Evolutionary conservation across 371 early-diverging fungal species (phyloP), one percentile per base, ranked within the genome.

Genomic region (Mycotypha africana): DNA sequence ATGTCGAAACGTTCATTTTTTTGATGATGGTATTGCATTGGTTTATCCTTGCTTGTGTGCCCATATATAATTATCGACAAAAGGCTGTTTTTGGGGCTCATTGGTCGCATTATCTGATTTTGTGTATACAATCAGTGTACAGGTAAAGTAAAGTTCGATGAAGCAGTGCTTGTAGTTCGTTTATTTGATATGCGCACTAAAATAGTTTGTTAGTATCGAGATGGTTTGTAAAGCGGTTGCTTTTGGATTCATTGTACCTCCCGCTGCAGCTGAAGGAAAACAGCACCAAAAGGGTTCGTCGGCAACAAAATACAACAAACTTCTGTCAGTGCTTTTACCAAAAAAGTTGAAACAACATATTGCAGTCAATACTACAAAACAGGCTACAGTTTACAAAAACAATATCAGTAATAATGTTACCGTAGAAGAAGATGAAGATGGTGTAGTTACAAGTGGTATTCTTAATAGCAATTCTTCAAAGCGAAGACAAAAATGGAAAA

Each of bases 1-100:
- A 56, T 35, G 50, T 65, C 0, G 78, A 79, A 43, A 50, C 60
- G 0, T 57, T 67, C 28, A 53, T 76, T 2, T 54, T 78, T 7
- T 51, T 74, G 2, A 30, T 80, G 9, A 67, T 80, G 39, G 37
- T 76, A 15, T 45, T 71, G 1, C 72, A 80, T 32, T 80, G 78
- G 71, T 63, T 80, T 24, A 44, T 80, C n/a, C 60, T 80, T 31
- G 72, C 76, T 16, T 71, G 67, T 38, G 62, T 62, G 0, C 78
- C 81, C 0, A 73, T 75, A 7, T 60, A 58, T 38, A 34, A 46
- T 2, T 67, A 68, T 24, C 53, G 51, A 20, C 65, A 80, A 45
- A 80, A 78, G 25, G 45, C 53, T 0, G 34, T 44, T 2, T 74
- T 80, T 61, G 68, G 72, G 26, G 64, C 62, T 0, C 74, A 71